Percentiles rank a stretch among this genome's conserved stretches.
Evolutionary conservation across 495 filamentous ascomycete genomes (phyloP).

Genomic region (Talaromyces thailandensis): DNA sequence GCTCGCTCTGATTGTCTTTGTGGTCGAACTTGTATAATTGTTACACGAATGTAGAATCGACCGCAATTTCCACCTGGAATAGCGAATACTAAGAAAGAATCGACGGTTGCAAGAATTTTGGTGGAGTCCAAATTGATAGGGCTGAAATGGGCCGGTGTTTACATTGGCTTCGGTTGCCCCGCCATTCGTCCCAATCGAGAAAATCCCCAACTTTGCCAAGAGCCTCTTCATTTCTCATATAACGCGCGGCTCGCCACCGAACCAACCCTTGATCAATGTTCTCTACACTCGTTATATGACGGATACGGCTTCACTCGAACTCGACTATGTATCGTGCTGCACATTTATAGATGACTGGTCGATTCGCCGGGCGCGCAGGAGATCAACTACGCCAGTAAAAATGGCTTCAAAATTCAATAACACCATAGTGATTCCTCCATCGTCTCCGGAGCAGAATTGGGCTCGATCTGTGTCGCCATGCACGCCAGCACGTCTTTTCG

Average conservation of each 20-base stretch:
- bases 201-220: conserved; percentile 34
- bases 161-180: conserved; percentile 23
- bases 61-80: neutral
- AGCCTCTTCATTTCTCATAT: conserved; percentile 4
- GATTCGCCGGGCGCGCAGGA: neutral
- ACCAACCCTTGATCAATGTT: neutral
- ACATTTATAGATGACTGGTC: neutral
- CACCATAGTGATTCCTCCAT: conserved; percentile 11
- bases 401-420: neutral
- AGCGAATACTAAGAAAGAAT: neutral
- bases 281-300: neutral
- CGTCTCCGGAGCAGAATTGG: conserved; percentile 24
- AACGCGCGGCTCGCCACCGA: neutral
- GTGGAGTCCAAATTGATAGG: neutral
- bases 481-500: conserved; percentile 9
- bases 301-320: neutral
- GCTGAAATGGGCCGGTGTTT: neutral
- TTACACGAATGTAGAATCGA: neutral
- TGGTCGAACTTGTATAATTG: neutral
- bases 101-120: neutral
- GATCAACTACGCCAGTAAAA: neutral
- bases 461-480: conserved; percentile 10
- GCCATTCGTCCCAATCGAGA: conserved; percentile 22
- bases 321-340: neutral
- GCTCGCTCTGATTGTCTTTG: neutral